Conservation (phyloP, 805 yeast species). For the Starmera amethionina region DNA sequence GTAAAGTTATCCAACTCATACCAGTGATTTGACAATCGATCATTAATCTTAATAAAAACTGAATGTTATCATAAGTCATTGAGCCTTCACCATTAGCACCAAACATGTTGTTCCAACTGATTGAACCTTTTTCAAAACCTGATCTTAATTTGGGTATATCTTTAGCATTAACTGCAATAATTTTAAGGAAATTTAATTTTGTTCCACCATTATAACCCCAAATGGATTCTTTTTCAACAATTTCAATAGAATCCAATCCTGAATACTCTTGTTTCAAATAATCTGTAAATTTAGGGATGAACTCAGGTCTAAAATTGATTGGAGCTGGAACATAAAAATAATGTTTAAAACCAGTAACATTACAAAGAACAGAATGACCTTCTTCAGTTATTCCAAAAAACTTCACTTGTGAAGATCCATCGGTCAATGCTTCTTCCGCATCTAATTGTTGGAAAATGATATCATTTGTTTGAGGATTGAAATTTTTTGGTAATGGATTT, state of each 20-base stretch:
- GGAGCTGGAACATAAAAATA: conserved; percentile 93
- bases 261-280: conserved; percentile 37
- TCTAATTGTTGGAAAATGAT: conserved; percentile 85
- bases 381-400: conserved; percentile 87
- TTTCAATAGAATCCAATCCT: conserved; percentile 57
- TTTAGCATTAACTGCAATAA: conserved; percentile 56
- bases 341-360: conserved; percentile 80
- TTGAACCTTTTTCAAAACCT: conserved; percentile 77
- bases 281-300: conserved; percentile 35
- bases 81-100: conserved; percentile 38
- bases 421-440: conserved; percentile 71
- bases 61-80: conserved; percentile 83
- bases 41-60: conserved; percentile 79
- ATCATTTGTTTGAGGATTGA: conserved; percentile 39
- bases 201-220: conserved; percentile 88
- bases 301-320: conserved; percentile 51
- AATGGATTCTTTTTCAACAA: conserved; percentile 68
- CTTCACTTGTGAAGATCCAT: conserved; percentile 56
- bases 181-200: conserved; percentile 70
- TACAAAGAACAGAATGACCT: conserved; percentile 86
- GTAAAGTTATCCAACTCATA: conserved; percentile 95
- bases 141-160: conserved; percentile 61
- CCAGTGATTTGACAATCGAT: conserved; percentile 89
- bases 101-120: conserved; percentile 55
- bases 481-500: conserved; percentile 42